Evolutionary conservation across 73 alveolate species (phyloP), one percentile per base, ranked within the genome.

Genomic region (Breviolum minutum): DNA sequence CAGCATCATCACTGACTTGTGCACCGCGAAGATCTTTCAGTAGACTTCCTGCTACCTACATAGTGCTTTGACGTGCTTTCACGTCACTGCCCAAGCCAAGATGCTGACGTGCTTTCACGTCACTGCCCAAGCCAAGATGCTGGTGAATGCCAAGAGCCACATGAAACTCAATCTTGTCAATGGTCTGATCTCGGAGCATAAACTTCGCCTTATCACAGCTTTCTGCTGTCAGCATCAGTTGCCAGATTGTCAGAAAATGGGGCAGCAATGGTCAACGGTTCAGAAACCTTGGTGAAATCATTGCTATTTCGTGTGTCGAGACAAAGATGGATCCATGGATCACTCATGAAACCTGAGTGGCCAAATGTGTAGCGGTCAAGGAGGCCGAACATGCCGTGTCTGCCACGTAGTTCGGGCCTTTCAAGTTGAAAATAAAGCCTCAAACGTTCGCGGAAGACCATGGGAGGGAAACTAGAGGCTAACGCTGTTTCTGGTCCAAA

Each of bases 361-460:
- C 98, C 64, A 92, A 82, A 63, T 94, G 99, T 60, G 99, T 94
- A 16, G 99, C 99, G 4, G 94, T 80, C 76, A 94, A 61, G 85
- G 99, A 94, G 30, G 99, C 99, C 0, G 99, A 94, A 40, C 99
- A 94, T 22, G 99, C 99, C n/a, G 99, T 94, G 86, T 94, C 99
- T 6, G 99, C 99, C 63, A 94, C 99, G 62, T 80, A 94, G 85
- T 94, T 94, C 63, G 94, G 94, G 26, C 99, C 98, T 68, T 81
- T 94, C 27, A 94, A 73, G 94, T 94, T 94, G 86, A 94, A 94
- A 73, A 94, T 77, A 87, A 94, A 94, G n/a, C 92, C 92, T 83
- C 92, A 14, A 61, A 5, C 10, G 71, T 2, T 22, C 77, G 77
- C 24, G 8, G 77, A 22, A 14, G 54, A 40, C 54, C 54, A 40